Conservation (phyloP, 768 basidiomycete genomes). For the Termitomyces sp. region DNA sequence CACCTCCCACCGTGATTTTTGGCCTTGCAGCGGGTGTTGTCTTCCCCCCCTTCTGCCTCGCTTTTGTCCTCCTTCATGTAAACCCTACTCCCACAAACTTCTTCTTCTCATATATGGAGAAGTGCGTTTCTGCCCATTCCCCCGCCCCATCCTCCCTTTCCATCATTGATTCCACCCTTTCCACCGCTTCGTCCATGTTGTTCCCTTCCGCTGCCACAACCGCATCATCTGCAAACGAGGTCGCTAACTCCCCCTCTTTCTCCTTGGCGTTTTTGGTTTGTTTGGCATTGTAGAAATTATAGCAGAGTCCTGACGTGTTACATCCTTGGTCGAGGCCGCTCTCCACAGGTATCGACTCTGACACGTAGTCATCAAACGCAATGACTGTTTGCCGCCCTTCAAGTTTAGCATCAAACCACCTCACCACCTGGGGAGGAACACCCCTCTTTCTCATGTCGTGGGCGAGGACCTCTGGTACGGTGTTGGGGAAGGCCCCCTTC, state of each 20-base stretch:
- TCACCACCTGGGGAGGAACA: constrained; percentile 18
- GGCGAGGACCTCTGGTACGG: constrained; percentile 16
- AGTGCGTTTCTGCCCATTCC: neutral
- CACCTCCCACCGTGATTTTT: neutral
- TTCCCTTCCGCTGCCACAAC: neutral
- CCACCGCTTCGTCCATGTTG: neutral
- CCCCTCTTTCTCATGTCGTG: constrained; percentile 24
- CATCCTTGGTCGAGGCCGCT: neutral
- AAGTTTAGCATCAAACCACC: constrained; percentile 12
- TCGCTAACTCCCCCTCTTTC: constrained; percentile 1
- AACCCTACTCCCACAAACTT: neutral
- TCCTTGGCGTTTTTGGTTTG: neutral
- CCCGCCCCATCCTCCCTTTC: neutral
- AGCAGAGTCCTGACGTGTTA: neutral
- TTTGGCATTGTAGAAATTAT: neutral
- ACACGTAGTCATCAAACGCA: neutral
- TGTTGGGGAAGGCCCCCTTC: constrained; percentile 34
- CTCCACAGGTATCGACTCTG: neutral
- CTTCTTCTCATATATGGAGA: neutral
- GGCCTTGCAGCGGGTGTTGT: neutral
- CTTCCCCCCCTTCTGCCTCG: neutral
- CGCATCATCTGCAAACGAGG: neutral
- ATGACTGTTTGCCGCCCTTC: neutral
- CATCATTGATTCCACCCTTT: neutral
- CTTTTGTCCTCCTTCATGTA: too few species aligned